Percentiles rank a stretch among this genome's conserved stretches.
phyloP scores from a whole-genome alignment of 1,139 yeast genomes.

The Taphrina betulina region DNA sequence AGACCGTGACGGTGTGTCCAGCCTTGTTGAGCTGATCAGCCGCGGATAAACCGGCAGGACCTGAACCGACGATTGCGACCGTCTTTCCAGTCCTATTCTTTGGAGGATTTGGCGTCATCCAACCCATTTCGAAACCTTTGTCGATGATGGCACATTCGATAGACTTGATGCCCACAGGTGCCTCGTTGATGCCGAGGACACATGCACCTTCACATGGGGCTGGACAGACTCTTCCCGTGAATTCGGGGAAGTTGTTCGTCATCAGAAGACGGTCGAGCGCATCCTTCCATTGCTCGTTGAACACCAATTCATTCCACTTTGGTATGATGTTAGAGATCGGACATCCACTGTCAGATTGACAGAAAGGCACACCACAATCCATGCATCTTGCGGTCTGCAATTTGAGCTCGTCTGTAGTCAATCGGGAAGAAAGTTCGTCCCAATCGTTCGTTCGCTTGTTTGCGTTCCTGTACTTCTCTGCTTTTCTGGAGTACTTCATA shows the following conservation, averaged over 20 bases:
- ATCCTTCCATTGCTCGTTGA: constrained; percentile 91
- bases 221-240: constrained; percentile 97
- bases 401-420: constrained; percentile 80
- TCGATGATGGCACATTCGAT: constrained; percentile 96
- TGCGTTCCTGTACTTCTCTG: constrained; percentile 80
- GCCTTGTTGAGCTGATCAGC: constrained; percentile 97
- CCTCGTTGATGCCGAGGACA: constrained; percentile 88
- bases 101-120: constrained; percentile 89
- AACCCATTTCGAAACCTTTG: constrained; percentile 92
- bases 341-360: constrained; percentile 97
- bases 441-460: constrained; percentile 80
- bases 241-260: constrained; percentile 98
- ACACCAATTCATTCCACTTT: constrained; percentile 95
- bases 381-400: constrained; percentile 98
- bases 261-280: constrained; percentile 88
- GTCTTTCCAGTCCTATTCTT: constrained; percentile 73
- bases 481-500: constrained; percentile 86
- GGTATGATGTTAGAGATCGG: constrained; percentile 97
- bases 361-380: constrained; percentile 99
- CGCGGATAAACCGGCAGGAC: constrained; percentile 94
- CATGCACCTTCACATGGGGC: constrained; percentile 99
- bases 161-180: constrained; percentile 94
- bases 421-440: constrained; percentile 82
- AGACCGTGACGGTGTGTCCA: constrained; percentile 87
- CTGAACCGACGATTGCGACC: constrained; percentile 89